Percentiles rank a stretch among this genome's conserved stretches.
Conservation (phyloP, 83 land plant species). For the Picea abies region DNA sequence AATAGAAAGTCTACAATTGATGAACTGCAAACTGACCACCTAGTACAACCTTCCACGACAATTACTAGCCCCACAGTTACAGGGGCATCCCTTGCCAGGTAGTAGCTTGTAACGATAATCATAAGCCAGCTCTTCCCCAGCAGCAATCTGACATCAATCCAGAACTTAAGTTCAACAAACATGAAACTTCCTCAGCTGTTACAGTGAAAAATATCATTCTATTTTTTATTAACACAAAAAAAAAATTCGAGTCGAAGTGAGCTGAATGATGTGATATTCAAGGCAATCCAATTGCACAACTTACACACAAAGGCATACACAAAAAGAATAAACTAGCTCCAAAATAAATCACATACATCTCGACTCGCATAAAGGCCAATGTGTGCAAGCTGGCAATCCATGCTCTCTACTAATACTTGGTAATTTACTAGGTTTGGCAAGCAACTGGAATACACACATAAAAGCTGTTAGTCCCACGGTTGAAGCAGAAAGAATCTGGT, state of each 20-base stretch:
- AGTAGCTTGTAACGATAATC: constrained; percentile 71
- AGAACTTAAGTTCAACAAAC: constrained; percentile 10
- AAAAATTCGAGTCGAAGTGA: background rate
- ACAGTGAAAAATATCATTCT: background rate
- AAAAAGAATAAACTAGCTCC: background rate
- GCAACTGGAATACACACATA: constrained; percentile 53
- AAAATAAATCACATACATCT: constrained; percentile 70
- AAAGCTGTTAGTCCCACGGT: background rate
- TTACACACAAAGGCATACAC: background rate
- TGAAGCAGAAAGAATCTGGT: background rate
- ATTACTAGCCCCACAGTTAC: constrained; percentile 79
- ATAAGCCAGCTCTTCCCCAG: constrained; percentile 93
- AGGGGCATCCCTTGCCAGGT: constrained; percentile 83
- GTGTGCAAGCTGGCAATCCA: constrained; percentile 97
- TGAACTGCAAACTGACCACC: constrained; percentile 1
- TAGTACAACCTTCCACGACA: constrained; percentile 84
- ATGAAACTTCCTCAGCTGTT: constrained; percentile 4
- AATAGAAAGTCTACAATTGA: background rate
- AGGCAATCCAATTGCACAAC: background rate
- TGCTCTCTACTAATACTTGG: constrained; percentile 95
- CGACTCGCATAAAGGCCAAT: constrained; percentile 90
- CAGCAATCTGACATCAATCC: constrained; percentile 60
- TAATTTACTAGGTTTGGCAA: constrained; percentile 86
- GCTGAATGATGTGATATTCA: background rate
- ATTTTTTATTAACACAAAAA: background rate